A percentile compares a stretch with the other conserved stretches of the same genome.
Conservation (phyloP, 2,329 filamentous ascomycete species). For the Emmonsia crescens region DNA sequence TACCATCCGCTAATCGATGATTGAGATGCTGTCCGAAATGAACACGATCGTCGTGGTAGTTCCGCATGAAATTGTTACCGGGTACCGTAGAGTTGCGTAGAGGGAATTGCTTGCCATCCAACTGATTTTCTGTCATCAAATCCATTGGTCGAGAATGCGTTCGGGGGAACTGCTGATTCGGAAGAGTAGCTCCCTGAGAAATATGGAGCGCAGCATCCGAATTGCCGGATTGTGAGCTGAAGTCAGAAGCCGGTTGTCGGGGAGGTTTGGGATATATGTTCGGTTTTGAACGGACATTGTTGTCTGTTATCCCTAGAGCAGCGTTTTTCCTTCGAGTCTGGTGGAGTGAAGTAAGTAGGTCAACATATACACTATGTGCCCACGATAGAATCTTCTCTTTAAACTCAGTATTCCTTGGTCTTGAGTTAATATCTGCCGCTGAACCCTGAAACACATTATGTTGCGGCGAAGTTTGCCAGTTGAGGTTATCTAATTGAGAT, state of each 20-base stretch:
- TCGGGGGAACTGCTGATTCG: slow-evolving; percentile 7
- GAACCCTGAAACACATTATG: slow-evolving; percentile 14
- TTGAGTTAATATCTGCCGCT: slow-evolving; percentile 15
- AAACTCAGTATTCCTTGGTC: slow-evolving; percentile 41
- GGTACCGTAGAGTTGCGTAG: slow-evolving; percentile 9
- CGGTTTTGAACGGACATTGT: slow-evolving; percentile 39
- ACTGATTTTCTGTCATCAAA: not conserved
- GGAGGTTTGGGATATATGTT: slow-evolving; percentile 53
- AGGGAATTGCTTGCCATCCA: slow-evolving; percentile 10
- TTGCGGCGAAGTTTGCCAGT: slow-evolving; percentile 17
- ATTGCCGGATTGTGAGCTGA: slow-evolving; percentile 8
- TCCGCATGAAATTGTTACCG: slow-evolving; percentile 9
- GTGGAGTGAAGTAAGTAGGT: slow-evolving; percentile 56
- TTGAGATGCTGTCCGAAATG: slow-evolving; percentile 8
- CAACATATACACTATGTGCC: slow-evolving; percentile 63
- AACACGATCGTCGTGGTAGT: slow-evolving; percentile 7
- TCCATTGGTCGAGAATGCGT: slow-evolving; percentile 1
- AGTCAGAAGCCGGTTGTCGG: slow-evolving; percentile 40
- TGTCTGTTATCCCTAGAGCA: slow-evolving; percentile 37
- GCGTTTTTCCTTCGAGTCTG: slow-evolving; percentile 37
- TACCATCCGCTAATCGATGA: slow-evolving; percentile 19
- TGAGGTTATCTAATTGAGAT: slow-evolving; percentile 13
- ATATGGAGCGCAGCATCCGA: not conserved
- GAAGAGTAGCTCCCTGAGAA: slow-evolving; percentile 2
- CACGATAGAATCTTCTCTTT: slow-evolving; percentile 58